Base-by-base conservation (phyloP, 768 basidiomycete genomes). In the Lyophyllum shimeji region DNA sequence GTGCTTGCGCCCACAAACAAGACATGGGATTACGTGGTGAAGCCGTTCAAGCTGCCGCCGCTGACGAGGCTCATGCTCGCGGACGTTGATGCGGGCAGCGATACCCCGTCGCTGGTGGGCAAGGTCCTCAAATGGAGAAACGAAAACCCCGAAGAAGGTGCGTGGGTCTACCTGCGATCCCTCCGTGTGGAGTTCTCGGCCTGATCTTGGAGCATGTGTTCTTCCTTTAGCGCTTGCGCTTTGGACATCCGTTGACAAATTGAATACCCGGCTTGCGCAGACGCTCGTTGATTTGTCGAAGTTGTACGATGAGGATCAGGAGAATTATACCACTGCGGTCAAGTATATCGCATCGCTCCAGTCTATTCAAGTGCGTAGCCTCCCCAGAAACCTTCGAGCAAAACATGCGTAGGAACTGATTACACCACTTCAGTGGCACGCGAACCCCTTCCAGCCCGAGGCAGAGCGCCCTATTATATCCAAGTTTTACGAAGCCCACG, bases 81-180 rank as follows among this genome's bases (percentile, higher is more conserved):
- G 23, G 97, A 99, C 67, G 94, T 98, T 15, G 92, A 97, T 64
- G 93, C 91, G 8, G 97, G 97, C 9, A 95, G 91, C 61, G 92
- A 98, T 65, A 98, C 97, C 1, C 97, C 97, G 1, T 92, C 92
- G 40, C 83, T 98, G 40, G 94, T 95, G 11, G 85, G 92, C 27
- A 87, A 92, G 69, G 97, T 99, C 3, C 73, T 97, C 60, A 86
- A 85, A 63, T 98, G 96, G 96, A 82, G 91, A 42, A 82, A 84
- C 63, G 82, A 85, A 42, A 78, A 87, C 44, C 70, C 75, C 13
- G 74, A 71, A 29, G 74, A 83, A 69, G 87, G 91, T 84, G 59
- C 52, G 60, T 53, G 25, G 8, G 23, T 39, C 8, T 25, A 24
- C 51, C 40, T 57, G 46, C 18, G 45, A 11, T 37, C 20, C 45